Evolutionary conservation across 176 grass and related monocot species (phyloP).

Genomic region (Chloris gayana): DNA sequence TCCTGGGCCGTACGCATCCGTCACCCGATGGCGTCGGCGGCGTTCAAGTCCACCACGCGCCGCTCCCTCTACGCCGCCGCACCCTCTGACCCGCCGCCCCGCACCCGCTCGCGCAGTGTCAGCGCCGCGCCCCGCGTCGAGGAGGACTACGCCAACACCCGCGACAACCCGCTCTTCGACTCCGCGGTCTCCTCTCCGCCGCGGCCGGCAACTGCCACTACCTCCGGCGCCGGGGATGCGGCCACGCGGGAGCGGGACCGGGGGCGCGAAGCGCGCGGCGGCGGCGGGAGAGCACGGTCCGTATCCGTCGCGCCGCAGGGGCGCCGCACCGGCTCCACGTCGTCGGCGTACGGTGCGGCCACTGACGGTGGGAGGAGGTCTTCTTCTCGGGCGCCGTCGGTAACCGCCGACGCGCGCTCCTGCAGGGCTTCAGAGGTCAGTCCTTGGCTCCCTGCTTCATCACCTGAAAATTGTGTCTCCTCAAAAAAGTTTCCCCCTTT

Average conservation of each 20-base stretch:
- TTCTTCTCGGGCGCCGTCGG: constrained; percentile 1
- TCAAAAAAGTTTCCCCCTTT: too few relatives aligned
- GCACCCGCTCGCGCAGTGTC: constrained; percentile 44
- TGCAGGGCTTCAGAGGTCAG: constrained; percentile 36
- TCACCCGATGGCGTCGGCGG: constrained; percentile 39
- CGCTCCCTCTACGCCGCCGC: constrained; percentile 17
- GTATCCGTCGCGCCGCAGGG: constrained; percentile 44
- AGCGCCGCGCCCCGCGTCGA: constrained; percentile 31
- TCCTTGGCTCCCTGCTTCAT: too few relatives aligned
- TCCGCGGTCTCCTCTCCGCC: background rate
- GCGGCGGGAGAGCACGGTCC: constrained; percentile 33
- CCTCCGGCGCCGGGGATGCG: background rate
- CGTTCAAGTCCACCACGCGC: constrained; percentile 48
- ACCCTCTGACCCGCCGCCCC: background rate
- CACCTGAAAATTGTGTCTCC: too few relatives aligned
- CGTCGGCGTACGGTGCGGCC: background rate
- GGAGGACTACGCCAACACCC: constrained; percentile 33
- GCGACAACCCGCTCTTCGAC: constrained; percentile 59
- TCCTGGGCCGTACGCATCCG: background rate
- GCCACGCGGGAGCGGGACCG: background rate
- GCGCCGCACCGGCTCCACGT: background rate
- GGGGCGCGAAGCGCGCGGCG: constrained; percentile 21
- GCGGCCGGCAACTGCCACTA: background rate
- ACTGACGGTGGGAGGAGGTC: background rate
- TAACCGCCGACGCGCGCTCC: background rate